Conservation (phyloP, 2,329 filamentous ascomycete species). For the Cytospora leucostoma region DNA sequence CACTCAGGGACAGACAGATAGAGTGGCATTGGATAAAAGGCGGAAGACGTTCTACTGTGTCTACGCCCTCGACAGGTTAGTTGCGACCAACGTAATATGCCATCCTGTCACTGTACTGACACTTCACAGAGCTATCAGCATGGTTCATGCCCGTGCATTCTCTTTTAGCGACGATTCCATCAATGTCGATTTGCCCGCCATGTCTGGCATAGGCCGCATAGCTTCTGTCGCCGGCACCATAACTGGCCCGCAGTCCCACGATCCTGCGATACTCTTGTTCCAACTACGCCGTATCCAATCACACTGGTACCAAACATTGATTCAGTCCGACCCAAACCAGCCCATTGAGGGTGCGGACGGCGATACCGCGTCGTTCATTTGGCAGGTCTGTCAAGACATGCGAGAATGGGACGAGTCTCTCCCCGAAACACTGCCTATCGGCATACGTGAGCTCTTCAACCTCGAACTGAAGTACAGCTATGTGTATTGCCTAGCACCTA, state of each 20-base stretch:
- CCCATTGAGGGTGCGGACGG: constrained; percentile 50
- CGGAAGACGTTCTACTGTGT: constrained; percentile 87
- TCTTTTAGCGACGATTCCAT: constrained; percentile 91
- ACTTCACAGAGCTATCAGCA: constrained; percentile 71
- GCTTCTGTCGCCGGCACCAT: constrained; percentile 46
- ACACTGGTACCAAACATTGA: constrained; percentile 84
- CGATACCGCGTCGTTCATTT: constrained; percentile 71
- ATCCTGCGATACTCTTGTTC: constrained; percentile 76
- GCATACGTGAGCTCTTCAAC: constrained; percentile 76
- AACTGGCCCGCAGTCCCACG: constrained; percentile 53
- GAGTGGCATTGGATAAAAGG: constrained; percentile 71
- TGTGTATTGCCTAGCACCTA: constrained; percentile 84
- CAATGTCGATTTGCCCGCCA: constrained; percentile 74
- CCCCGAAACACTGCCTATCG: constrained; percentile 62
- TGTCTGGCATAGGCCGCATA: constrained; percentile 45
- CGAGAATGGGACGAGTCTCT: constrained; percentile 80
- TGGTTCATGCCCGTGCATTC: constrained; percentile 84
- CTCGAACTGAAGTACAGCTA: constrained; percentile 89
- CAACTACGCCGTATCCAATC: constrained; percentile 85
- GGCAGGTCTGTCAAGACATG: constrained; percentile 76
- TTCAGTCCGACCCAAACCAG: constrained; percentile 69
- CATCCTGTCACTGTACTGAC: constrained; percentile 27
- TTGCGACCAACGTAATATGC: background rate
- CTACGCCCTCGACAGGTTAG: constrained; percentile 83
- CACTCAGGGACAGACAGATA: constrained; percentile 66